Base-by-base conservation (phyloP, 1,139 yeast species). In the Nadsonia commutata region DNA sequence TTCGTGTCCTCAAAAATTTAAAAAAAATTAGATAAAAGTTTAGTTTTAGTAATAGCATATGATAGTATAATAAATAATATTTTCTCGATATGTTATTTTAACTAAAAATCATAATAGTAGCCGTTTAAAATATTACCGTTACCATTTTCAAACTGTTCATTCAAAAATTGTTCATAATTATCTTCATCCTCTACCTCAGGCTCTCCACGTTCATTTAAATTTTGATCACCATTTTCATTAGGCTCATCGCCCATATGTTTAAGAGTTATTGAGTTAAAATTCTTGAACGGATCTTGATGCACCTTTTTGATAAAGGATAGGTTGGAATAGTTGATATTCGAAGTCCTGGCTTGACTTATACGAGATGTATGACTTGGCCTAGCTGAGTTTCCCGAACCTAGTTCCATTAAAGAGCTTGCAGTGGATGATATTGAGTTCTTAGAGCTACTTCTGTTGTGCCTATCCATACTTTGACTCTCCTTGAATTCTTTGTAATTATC, bases 211-310 rank as follows among this genome's bases (percentile, higher is more conserved):
- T 27, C 4, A 27, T 38, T 22, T 19, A 20, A 11, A 22, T 41
- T 38, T 3, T 40, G 38, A 33, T 39, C 44, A 16, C 38, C 46
- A 23, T 45, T 43, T 18, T 44, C 52, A n/a, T 46, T 48, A 23
- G 48, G 52, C 33, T 49, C 51, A 37, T 49, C 48, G n/a, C 59
- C 60, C 27, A 58, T 81, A 58, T 86, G 90, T 55, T 85, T 85
- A 55, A 90, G 67, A 2, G 95, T 84, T 53, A 90, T 85, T 0
- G 96, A 86, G 55, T 80, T 84, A 65, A 90, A 90, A 54, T 78
- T 78, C 44, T 77, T 80, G 62, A 90, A 90, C 16, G 96, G 96
- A 61, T 88, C 95, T 49, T 63, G 62, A 59, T 70, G 54, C 45
- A 62, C 63, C 48, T 67, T 63, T 55, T 66, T 67, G 46, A 66